Conservation (phyloP, 2,329 filamentous ascomycete genomes). For the Pyrenochaeta sp. region DNA sequence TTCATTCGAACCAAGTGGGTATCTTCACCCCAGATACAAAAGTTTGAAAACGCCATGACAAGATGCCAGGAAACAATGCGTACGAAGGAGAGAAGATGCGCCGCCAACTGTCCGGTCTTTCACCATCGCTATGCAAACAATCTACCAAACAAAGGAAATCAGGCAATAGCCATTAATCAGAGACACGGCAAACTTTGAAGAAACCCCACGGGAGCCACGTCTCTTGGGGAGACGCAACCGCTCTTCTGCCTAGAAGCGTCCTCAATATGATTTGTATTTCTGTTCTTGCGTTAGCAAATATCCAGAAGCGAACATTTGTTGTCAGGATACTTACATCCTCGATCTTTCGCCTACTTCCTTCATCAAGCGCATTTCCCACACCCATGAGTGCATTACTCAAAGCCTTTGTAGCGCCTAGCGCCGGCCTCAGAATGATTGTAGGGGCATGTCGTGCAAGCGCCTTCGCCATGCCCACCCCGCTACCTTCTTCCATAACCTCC, state of each 20-base stretch:
- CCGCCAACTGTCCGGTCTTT: neutral
- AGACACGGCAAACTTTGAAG: neutral
- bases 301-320: neutral
- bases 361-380: conserved; percentile 90
- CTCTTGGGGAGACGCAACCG: too few relatives aligned
- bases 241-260: neutral
- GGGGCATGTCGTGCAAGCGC: conserved; percentile 84
- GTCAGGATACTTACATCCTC: conserved; percentile 77
- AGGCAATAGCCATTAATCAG: neutral
- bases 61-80: neutral
- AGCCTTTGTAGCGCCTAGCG: conserved; percentile 88
- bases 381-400: conserved; percentile 90
- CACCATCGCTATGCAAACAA: conserved; percentile 28
- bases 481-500: conserved; percentile 86
- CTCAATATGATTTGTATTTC: conserved; percentile 45
- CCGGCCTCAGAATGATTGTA: conserved; percentile 90
- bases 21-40: neutral
- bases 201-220: neutral
- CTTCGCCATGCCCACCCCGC: conserved; percentile 79
- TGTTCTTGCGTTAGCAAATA: conserved; percentile 19
- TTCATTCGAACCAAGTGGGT: too few relatives aligned
- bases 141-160: neutral
- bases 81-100: neutral
- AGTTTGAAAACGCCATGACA: neutral
- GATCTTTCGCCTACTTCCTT: conserved; percentile 78